phyloP scores from a whole-genome alignment of 345 rosid genomes.

The Physaria fendleri region DNA sequence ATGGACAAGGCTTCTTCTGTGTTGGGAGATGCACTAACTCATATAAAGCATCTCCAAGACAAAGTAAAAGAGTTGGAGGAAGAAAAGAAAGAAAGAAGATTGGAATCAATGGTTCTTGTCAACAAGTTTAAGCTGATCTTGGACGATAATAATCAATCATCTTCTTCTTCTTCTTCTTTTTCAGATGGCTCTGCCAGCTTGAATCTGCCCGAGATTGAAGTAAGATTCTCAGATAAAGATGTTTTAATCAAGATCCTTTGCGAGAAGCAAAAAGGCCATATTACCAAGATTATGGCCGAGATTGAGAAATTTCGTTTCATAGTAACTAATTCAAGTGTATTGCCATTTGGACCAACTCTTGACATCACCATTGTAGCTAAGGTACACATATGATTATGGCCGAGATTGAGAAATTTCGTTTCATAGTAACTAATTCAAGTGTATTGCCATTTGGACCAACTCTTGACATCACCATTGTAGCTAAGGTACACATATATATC shows the following conservation, averaged over 20 bases:
- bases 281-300: slow-evolving; percentile 51
- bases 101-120: slow-evolving; percentile 61
- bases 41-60: slow-evolving; percentile 65
- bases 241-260: slow-evolving; percentile 69
- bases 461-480: slow-evolving; percentile 59
- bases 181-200: slow-evolving; percentile 22
- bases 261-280: slow-evolving; percentile 59
- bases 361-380: slow-evolving; percentile 64
- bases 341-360: slow-evolving; percentile 64
- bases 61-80: slow-evolving; percentile 19
- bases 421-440: slow-evolving; percentile 48
- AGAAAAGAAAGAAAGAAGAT: slow-evolving; percentile 43
- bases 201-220: slow-evolving; percentile 71
- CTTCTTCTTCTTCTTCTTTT: neutral
- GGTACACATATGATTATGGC: slow-evolving; percentile 59
- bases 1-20: slow-evolving; percentile 94
- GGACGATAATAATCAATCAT: slow-evolving; percentile 26
- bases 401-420: slow-evolving; percentile 58
- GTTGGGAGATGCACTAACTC: slow-evolving; percentile 77
- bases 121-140: slow-evolving; percentile 48
- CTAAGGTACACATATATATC: slow-evolving; percentile 58
- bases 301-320: slow-evolving; percentile 58
- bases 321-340: slow-evolving; percentile 47
- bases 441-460: slow-evolving; percentile 64
- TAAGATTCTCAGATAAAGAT: slow-evolving; percentile 53